phyloP scores from a whole-genome alignment of 2,329 filamentous ascomycete genomes.

The Orbilia ellipsospora region DNA sequence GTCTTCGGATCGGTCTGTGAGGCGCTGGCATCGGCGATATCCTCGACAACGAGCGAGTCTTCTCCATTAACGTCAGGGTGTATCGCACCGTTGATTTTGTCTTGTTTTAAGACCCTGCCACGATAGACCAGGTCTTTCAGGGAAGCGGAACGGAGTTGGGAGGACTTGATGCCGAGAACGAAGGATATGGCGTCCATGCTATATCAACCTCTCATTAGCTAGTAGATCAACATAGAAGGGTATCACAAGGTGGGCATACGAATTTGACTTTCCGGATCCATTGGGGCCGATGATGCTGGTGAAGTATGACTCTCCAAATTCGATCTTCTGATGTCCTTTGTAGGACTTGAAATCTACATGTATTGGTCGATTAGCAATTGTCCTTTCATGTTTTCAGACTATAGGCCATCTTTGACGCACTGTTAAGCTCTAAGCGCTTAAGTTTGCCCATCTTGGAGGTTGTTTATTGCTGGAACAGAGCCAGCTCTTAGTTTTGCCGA shows the following conservation, averaged over 20 bases:
- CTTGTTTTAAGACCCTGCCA: constrained; percentile 77
- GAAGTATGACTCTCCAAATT: constrained; percentile 98
- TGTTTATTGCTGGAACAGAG: constrained; percentile 25
- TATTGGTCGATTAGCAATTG: constrained; percentile 48
- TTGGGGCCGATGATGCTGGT: constrained; percentile 99
- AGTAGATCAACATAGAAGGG: background rate
- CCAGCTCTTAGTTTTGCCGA: constrained; percentile 28
- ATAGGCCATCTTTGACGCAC: constrained; percentile 66
- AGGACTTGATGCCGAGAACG: constrained; percentile 97
- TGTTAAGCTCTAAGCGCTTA: constrained; percentile 91
- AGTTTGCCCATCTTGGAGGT: constrained; percentile 86
- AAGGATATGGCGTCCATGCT: constrained; percentile 99
- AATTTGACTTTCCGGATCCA: constrained; percentile 99
- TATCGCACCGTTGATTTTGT: constrained; percentile 90
- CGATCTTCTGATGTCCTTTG: constrained; percentile 91
- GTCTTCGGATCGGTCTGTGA: constrained; percentile 87
- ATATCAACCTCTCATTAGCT: constrained; percentile 36
- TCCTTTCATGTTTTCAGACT: constrained; percentile 2
- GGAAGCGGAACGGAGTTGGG: constrained; percentile 93
- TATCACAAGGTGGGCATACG: constrained; percentile 68
- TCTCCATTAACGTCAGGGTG: constrained; percentile 69
- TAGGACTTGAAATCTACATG: constrained; percentile 96
- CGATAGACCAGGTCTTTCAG: constrained; percentile 96
- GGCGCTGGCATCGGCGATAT: constrained; percentile 69
- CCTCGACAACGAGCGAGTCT: constrained; percentile 71